Evolutionary conservation across 768 basidiomycete genomes (phyloP).

Genomic region (Russula foetens): DNA sequence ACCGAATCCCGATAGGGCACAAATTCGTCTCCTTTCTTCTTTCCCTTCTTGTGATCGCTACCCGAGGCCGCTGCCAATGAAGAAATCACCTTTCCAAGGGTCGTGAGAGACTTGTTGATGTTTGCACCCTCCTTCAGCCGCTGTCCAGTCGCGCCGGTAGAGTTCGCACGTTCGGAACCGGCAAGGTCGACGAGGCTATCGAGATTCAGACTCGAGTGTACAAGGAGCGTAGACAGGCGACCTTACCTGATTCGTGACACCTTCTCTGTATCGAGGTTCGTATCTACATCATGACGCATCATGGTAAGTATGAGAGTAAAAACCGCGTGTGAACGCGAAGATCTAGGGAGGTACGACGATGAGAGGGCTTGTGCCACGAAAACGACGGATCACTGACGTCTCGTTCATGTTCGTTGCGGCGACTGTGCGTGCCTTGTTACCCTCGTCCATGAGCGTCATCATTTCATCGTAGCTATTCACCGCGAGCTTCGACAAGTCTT

Average conservation of each 20-base stretch:
- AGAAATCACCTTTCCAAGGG: slow-evolving; percentile 96
- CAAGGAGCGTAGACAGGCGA: not conserved
- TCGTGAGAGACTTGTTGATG: slow-evolving; percentile 98
- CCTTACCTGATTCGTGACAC: slow-evolving; percentile 91
- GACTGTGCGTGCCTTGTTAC: slow-evolving; percentile 96
- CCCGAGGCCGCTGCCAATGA: slow-evolving; percentile 64
- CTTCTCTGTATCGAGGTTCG: slow-evolving; percentile 92
- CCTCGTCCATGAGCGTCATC: slow-evolving; percentile 99
- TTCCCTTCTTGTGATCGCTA: slow-evolving; percentile 49
- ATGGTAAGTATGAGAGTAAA: slow-evolving; percentile 94
- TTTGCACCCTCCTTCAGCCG: slow-evolving; percentile 96
- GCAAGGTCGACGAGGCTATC: slow-evolving; percentile 90
- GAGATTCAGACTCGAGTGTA: not conserved
- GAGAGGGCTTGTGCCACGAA: not conserved
- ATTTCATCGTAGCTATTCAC: slow-evolving; percentile 92
- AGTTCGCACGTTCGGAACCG: slow-evolving; percentile 94
- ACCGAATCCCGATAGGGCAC: slow-evolving; percentile 97
- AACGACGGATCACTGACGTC: slow-evolving; percentile 41
- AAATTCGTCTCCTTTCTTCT: slow-evolving; percentile 88
- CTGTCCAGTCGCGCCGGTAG: slow-evolving; percentile 94
- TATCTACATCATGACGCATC: slow-evolving; percentile 76
- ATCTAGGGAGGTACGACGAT: slow-evolving; percentile 36
- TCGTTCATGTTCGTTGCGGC: slow-evolving; percentile 99
- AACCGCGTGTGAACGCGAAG: slow-evolving; percentile 95
- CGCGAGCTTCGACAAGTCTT: slow-evolving; percentile 89